phyloP scores from a whole-genome alignment of 306 rosid species.

The Quercus agrifolia region DNA sequence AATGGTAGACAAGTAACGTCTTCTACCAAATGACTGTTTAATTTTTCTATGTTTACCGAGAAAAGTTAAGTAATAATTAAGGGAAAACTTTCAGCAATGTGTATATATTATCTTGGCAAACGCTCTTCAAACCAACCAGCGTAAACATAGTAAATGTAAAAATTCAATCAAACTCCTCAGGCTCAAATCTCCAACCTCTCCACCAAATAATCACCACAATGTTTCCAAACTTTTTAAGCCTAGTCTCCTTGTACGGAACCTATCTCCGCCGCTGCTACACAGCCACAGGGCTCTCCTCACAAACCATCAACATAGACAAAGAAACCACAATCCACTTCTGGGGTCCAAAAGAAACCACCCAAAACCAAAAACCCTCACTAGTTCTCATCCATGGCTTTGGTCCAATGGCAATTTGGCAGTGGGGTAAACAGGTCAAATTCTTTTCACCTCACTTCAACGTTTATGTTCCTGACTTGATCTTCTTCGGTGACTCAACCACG shows the following conservation, averaged over 20 bases:
- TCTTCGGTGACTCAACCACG: conserved; percentile 74
- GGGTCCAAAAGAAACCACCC: conserved; percentile 43
- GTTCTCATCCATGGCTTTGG: conserved; percentile 88
- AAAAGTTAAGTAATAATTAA: no score
- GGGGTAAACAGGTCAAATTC: conserved; percentile 78
- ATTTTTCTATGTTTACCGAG: no score
- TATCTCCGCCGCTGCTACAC: conserved; percentile 75
- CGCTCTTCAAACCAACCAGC: no score
- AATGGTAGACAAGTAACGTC: no score
- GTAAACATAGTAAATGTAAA: no score
- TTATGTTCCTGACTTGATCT: conserved; percentile 75
- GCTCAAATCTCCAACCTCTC: neutral
- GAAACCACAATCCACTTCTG: conserved; percentile 67
- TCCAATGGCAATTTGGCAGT: conserved; percentile 74
- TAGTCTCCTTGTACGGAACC: conserved; percentile 38
- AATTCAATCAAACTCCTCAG: no score
- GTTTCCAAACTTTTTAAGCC: conserved; percentile 62
- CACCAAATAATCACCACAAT: conserved; percentile 20
- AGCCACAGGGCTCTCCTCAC: conserved; percentile 58
- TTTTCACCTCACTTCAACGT: conserved; percentile 53
- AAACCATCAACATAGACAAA: conserved; percentile 34
- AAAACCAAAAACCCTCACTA: conserved; percentile 34
- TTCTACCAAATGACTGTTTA: no score
- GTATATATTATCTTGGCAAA: no score
- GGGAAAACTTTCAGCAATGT: no score